These are phyloP conservation scores for Datisca glomerata DNA, from an alignment of 306 rosid species.

Conservation along the genomic window DNA sequence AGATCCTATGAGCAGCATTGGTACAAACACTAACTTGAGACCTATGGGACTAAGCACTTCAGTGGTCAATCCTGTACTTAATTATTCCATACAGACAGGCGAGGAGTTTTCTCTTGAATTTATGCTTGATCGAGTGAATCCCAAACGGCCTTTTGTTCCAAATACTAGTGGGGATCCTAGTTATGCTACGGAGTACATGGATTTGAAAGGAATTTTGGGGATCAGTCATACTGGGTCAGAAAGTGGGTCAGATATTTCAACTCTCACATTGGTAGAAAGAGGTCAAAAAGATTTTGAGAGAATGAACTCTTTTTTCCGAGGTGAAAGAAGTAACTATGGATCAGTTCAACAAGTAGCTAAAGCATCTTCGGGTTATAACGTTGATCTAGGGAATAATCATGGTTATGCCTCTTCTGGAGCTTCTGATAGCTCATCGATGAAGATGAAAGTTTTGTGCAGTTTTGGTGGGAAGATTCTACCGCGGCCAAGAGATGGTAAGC, in stretches of 20 bases:
- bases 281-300: conserved; percentile 37
- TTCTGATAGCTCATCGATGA: conserved; percentile 34
- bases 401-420: conserved; percentile 46
- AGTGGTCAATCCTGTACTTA: conserved; percentile 58
- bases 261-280: conserved; percentile 35
- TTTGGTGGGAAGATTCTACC: conserved; percentile 79
- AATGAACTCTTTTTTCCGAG: conserved; percentile 26
- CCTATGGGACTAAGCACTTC: conserved; percentile 22
- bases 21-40: conserved; percentile 27
- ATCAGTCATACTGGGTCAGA: conserved; percentile 51
- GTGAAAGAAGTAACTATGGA: conserved; percentile 35
- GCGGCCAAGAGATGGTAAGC: conserved; percentile 71
- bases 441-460: conserved; percentile 75
- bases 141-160: conserved; percentile 43
- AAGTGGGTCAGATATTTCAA: conserved; percentile 56
- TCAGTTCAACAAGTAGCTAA: conserved; percentile 39
- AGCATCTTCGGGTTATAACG: conserved; percentile 32
- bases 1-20: conserved; percentile 27
- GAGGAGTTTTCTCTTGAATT: conserved; percentile 82
- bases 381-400: conserved; percentile 26
- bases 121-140: conserved; percentile 71
- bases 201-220: conserved; percentile 54
- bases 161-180: conserved; percentile 37
- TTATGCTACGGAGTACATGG: conserved; percentile 35
- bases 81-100: conserved; percentile 79